Evolutionary conservation across 2,329 filamentous ascomycete genomes (phyloP).

Genomic region (Neofusicoccum kwambonambiense): DNA sequence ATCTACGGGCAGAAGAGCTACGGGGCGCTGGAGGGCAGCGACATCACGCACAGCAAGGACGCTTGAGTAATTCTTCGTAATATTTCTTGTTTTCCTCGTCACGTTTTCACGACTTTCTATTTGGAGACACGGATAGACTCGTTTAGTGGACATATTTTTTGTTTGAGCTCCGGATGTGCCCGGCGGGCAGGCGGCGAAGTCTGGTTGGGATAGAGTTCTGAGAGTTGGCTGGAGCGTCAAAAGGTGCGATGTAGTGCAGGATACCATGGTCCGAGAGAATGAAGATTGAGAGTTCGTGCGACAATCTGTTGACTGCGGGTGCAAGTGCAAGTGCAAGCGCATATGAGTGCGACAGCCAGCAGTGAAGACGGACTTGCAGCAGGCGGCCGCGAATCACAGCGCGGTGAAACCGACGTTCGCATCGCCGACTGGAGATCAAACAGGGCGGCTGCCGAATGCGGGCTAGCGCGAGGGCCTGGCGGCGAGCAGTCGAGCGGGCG

Average conservation of each 20-base stretch:
- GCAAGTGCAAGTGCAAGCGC: no score
- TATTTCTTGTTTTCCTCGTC: neutral
- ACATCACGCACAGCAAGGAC: neutral
- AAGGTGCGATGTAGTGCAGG: neutral
- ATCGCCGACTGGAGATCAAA: neutral
- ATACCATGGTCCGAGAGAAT: neutral
- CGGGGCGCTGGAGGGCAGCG: constrained; percentile 5
- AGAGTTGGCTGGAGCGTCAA: neutral
- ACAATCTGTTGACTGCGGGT: no score
- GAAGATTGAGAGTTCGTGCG: neutral
- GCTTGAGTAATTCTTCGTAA: neutral
- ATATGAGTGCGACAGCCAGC: no score
- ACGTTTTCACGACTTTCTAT: constrained; percentile 1
- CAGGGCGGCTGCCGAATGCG: neutral
- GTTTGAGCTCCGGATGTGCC: neutral
- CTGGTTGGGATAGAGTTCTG: neutral
- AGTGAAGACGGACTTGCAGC: neutral
- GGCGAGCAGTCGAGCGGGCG: neutral
- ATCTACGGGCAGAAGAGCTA: constrained; percentile 12
- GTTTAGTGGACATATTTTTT: neutral
- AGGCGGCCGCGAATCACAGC: constrained; percentile 1
- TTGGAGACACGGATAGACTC: neutral
- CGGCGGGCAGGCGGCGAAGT: neutral
- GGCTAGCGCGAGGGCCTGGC: neutral
- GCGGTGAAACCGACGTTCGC: neutral